phyloP scores from a whole-genome alignment of 768 basidiomycete genomes.

The Boletus edulis region DNA sequence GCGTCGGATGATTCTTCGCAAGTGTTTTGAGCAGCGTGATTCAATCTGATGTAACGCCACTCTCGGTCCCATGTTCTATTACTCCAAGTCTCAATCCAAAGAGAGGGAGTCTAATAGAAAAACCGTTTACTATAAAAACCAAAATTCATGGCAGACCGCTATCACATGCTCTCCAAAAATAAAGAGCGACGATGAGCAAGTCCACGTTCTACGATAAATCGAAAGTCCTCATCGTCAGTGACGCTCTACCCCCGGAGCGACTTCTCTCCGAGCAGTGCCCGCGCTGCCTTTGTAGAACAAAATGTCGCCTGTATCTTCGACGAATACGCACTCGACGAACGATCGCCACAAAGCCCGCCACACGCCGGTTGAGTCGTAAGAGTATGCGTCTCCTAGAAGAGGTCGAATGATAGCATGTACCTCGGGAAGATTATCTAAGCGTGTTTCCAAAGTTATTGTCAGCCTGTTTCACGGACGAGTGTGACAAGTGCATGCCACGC shows the following conservation, averaged over 20 bases:
- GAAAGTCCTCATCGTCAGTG: background rate
- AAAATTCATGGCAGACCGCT: no score
- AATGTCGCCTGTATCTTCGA: background rate
- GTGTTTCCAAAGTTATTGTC: background rate
- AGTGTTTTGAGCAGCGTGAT: background rate
- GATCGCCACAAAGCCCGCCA: background rate
- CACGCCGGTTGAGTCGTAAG: background rate
- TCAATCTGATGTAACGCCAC: no score
- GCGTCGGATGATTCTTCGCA: slow-evolving; percentile 8
- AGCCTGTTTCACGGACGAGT: background rate
- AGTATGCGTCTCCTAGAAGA: background rate
- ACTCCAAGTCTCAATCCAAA: no score
- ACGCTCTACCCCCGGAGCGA: background rate
- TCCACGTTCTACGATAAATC: no score
- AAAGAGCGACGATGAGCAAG: no score
- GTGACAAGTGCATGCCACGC: background rate
- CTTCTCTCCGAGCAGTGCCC: background rate
- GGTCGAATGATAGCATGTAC: background rate
- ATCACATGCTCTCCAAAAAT: no score
- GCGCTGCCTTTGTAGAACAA: background rate
- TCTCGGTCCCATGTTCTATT: no score
- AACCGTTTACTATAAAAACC: no score
- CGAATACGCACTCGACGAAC: background rate
- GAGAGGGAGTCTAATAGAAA: no score
- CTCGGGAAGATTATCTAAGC: background rate